A percentile compares a stretch with the other conserved stretches of the same genome.
phyloP scores from a whole-genome alignment of 1,284 basidiomycete genomes.

The Ustilago bromivora region DNA sequence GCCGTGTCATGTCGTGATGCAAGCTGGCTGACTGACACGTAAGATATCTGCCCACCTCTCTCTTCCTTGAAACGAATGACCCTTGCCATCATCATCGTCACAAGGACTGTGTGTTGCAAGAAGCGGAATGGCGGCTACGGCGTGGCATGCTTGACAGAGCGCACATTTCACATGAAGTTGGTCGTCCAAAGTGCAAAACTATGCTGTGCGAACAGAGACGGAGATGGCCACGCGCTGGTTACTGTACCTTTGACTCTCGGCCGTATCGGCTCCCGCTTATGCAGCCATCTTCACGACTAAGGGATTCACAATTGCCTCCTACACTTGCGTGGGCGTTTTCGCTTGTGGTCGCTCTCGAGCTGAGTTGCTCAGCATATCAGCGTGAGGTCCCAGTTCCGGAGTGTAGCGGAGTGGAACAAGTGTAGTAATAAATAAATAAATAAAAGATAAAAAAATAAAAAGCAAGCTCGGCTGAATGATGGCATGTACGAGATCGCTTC shows the following conservation, averaged over 20 bases:
- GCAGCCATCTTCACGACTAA: neutral
- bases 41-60: neutral
- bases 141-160: neutral
- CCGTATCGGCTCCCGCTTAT: neutral
- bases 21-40: neutral
- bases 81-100: neutral
- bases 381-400: too few relatives aligned
- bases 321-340: neutral
- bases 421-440: too few relatives aligned
- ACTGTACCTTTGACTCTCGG: neutral
- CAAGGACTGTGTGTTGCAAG: neutral
- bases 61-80: neutral
- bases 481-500: neutral
- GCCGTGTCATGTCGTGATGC: constrained; percentile 2
- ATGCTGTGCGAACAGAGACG: neutral
- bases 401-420: too few relatives aligned
- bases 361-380: too few relatives aligned
- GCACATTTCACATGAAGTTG: neutral
- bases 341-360: neutral
- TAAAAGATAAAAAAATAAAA: too few relatives aligned
- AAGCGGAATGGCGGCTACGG: neutral
- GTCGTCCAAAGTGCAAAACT: neutral
- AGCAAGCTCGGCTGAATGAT: neutral
- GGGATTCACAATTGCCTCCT: neutral
- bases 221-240: neutral